phyloP scores from a whole-genome alignment of 2,329 filamentous ascomycete species.

The Penicillium expansum region DNA sequence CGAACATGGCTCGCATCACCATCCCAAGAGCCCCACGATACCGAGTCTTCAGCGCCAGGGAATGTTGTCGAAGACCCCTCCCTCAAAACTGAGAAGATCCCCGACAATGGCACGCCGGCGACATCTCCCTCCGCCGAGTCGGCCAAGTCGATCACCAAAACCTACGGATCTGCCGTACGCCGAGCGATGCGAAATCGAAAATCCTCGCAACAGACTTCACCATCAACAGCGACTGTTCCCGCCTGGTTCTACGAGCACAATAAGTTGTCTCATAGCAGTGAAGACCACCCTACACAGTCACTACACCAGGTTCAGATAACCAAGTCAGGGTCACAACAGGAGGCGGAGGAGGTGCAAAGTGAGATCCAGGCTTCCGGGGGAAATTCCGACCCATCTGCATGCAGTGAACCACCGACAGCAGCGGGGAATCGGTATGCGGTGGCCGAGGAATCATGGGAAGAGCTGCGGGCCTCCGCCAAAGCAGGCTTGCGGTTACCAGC shows the following conservation, averaged over 20 bases:
- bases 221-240: conserved; percentile 31
- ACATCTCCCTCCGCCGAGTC: conserved; percentile 12
- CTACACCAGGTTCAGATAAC: conserved; percentile 30
- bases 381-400: conserved; percentile 22
- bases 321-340: conserved; percentile 16
- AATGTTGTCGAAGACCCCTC: conserved; percentile 21
- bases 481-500: conserved; percentile 49
- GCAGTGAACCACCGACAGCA: conserved; percentile 16
- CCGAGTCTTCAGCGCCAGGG: conserved; percentile 19
- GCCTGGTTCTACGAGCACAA: conserved; percentile 41
- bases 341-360: conserved; percentile 14
- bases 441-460: conserved; percentile 44
- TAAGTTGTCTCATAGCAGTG: conserved; percentile 25
- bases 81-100: not conserved
- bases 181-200: conserved; percentile 39
- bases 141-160: conserved; percentile 27
- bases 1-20: conserved; percentile 27
- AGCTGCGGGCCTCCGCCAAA: conserved; percentile 51
- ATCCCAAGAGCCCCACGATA: conserved; percentile 30
- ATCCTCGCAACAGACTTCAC: conserved; percentile 18
- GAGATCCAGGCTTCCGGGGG: conserved; percentile 24
- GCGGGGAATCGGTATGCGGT: conserved; percentile 39
- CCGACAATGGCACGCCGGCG: conserved; percentile 12
- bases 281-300: conserved; percentile 12
- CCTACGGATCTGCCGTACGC: conserved; percentile 42